Percentiles rank a stretch among this genome's conserved stretches.
These are phyloP conservation scores for Ilyonectria robusta DNA, from an alignment of 2,329 filamentous ascomycete genomes.

Conservation along the genomic window DNA sequence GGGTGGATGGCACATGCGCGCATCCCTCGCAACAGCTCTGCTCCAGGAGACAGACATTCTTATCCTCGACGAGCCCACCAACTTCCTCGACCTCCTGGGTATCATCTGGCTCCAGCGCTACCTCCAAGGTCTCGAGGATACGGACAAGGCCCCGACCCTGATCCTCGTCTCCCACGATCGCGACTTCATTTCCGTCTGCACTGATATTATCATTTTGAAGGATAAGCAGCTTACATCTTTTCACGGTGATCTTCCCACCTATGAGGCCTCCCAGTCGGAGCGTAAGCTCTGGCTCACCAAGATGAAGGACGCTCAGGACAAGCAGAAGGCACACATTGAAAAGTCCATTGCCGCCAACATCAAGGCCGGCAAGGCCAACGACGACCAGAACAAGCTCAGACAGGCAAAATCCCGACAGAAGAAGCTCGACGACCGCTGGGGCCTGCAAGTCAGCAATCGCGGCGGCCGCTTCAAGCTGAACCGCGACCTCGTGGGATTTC, in stretches of 20 bases:
- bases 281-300: slow-evolving; percentile 77
- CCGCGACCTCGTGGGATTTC: slow-evolving; percentile 76
- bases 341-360: slow-evolving; percentile 82
- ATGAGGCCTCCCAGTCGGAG: slow-evolving; percentile 77
- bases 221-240: slow-evolving; percentile 82
- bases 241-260: slow-evolving; percentile 80
- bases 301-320: slow-evolving; percentile 87
- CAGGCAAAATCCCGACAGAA: slow-evolving; percentile 88
- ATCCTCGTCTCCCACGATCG: slow-evolving; percentile 89
- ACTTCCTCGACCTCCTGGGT: slow-evolving; percentile 85
- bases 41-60: slow-evolving; percentile 83
- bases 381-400: slow-evolving; percentile 88
- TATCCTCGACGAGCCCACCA: slow-evolving; percentile 89
- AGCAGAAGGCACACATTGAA: slow-evolving; percentile 85
- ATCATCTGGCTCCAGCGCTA: slow-evolving; percentile 89
- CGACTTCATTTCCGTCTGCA: slow-evolving; percentile 83
- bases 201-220: slow-evolving; percentile 82
- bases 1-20: slow-evolving; percentile 83
- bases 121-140: slow-evolving; percentile 70
- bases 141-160: slow-evolving; percentile 72
- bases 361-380: slow-evolving; percentile 80
- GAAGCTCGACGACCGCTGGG: slow-evolving; percentile 86
- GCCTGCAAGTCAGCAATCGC: slow-evolving; percentile 78
- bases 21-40: slow-evolving; percentile 74
- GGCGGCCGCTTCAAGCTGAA: slow-evolving; percentile 87